Base-by-base conservation (phyloP, 1,284 basidiomycete species). In the Fomitopsis palustris region DNA sequence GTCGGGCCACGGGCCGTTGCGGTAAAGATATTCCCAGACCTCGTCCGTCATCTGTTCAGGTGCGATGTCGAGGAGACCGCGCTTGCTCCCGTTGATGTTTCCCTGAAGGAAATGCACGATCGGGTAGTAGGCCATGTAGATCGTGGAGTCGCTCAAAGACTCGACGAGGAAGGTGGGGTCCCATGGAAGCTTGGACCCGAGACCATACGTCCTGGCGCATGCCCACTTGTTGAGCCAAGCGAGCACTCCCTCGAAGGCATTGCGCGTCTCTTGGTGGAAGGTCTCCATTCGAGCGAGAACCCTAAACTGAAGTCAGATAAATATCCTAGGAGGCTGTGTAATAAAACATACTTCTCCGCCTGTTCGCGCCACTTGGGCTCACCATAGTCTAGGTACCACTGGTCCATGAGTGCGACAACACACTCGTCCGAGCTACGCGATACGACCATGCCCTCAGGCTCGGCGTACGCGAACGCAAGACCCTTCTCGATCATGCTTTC, bases 341-440 rank as follows among this genome's bases (percentile, higher is more conserved):
- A 7, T 16, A 49, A 33, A 59, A 79, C 86, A 61, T 69, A 92
- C 93, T 84, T 88, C 74, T 95, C 90, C 7, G 95, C 88, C 69
- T 92, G 82, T 17, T 83, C 85, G 75, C 90, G 92, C 97, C 97
- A 99, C 41, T 75, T 74, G 3, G 86, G 73, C 79, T 98, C 96
- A 68, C 96, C 97, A 71, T 99, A 99, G 77, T 99, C 95, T 72
- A 99, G 79, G 77, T 99, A 99, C 96, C 96, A 99, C 76, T 99
- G 97, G 73, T 99, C 97, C 84, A 95, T 96, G 64, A 99, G 80
- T 6, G 96, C 96, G 60, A 99, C 96, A 37, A 98, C 92, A 78
- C 96, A 99, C 76, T 98, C 96, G 71, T 99, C 96, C 23, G 84
- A 87, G 74, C 90, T 94, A 55, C 96, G 83, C 59, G 91, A 94